These are phyloP conservation scores for Zoysia matrella DNA, from an alignment of 202 grass and related monocot genomes.

Conservation along the genomic window DNA sequence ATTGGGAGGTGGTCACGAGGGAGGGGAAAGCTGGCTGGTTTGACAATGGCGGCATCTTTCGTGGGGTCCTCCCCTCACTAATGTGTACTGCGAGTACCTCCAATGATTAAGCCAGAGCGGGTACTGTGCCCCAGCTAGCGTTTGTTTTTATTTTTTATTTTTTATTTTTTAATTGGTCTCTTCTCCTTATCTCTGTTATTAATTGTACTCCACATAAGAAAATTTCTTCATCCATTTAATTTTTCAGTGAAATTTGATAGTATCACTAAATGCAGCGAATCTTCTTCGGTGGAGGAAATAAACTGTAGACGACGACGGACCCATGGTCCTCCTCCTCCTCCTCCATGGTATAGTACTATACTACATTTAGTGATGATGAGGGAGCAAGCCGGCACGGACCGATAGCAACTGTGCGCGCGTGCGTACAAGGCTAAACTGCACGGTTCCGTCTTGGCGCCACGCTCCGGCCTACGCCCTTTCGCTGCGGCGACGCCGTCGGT, in stretches of 20 bases:
- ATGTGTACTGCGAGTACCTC: neutral
- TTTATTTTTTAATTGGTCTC: too few relatives aligned
- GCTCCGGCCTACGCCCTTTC: neutral
- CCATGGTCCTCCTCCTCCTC: slow-evolving; percentile 1
- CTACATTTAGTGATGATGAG: neutral
- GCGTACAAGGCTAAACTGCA: neutral
- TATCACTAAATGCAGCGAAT: too few relatives aligned
- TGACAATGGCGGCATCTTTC: too few relatives aligned
- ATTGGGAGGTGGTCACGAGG: slow-evolving; percentile 40
- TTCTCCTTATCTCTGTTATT: too few relatives aligned
- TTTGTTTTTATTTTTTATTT: slow-evolving; percentile 4
- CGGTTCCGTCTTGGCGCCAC: slow-evolving; percentile 1
- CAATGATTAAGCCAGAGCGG: slow-evolving; percentile 50
- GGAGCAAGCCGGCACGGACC: slow-evolving; percentile 7
- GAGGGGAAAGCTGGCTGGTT: neutral
- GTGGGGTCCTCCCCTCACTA: too few relatives aligned
- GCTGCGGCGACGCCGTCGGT: neutral
- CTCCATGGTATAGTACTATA: too few relatives aligned
- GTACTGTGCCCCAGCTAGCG: slow-evolving; percentile 34
- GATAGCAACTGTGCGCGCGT: slow-evolving; percentile 22
- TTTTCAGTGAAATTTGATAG: neutral
- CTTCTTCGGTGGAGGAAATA: too few relatives aligned
- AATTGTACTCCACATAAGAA: too few relatives aligned
- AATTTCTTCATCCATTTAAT: neutral
- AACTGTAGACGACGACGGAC: neutral